phyloP scores from a whole-genome alignment of 2,329 filamentous ascomycete species.

The Ophiostoma sp. region DNA sequence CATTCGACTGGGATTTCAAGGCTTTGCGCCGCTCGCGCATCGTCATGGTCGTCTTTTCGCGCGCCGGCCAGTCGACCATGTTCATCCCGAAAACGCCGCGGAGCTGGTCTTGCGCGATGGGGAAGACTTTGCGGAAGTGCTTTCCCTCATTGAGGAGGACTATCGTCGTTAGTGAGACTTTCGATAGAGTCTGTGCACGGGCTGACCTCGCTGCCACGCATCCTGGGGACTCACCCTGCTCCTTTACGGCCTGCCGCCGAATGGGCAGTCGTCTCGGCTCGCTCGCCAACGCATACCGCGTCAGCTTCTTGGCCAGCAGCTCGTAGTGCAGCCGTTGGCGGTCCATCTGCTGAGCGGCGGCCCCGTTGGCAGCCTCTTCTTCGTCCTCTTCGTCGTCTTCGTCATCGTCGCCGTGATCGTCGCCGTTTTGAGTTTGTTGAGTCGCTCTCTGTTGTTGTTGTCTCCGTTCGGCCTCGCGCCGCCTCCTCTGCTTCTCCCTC shows the following conservation, averaged over 20 bases:
- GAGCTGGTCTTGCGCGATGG: conserved; percentile 71
- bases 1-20: conserved; percentile 43
- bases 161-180: conserved; percentile 32
- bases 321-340: conserved; percentile 44
- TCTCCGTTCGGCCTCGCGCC: background rate
- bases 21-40: conserved; percentile 71
- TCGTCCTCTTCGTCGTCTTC: conserved; percentile 14
- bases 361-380: conserved; percentile 1
- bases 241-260: conserved; percentile 61
- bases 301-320: conserved; percentile 63
- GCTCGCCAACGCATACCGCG: conserved; percentile 67
- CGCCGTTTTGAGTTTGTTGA: background rate
- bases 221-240: conserved; percentile 52
- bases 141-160: conserved; percentile 71
- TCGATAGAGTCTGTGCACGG: no score
- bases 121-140: conserved; percentile 76
- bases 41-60: conserved; percentile 74
- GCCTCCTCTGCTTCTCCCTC: conserved; percentile 12
- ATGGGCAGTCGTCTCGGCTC: conserved; percentile 64
- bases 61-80: conserved; percentile 76
- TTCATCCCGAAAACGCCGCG: conserved; percentile 84
- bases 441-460: background rate
- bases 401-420: background rate
- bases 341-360: conserved; percentile 20
- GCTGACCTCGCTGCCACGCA: background rate